phyloP scores from a whole-genome alignment of 805 yeast genomes.

The Pichia heedii region DNA sequence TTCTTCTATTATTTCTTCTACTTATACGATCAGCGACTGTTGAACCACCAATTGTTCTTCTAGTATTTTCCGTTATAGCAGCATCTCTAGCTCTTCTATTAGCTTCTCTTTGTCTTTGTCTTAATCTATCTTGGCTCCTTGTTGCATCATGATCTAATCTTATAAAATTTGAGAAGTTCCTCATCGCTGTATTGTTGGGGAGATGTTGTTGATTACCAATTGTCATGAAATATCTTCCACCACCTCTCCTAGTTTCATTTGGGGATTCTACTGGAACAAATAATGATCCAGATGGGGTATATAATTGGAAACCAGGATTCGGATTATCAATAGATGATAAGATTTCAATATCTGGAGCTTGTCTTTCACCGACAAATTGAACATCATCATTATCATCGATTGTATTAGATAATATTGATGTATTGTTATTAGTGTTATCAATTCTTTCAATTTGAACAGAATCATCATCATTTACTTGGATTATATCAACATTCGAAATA shows the following conservation, averaged over 20 bases:
- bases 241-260: slow-evolving; percentile 1
- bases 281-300: slow-evolving; percentile 6
- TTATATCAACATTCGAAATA: neutral
- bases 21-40: neutral
- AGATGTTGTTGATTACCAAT: neutral
- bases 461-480: neutral
- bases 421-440: neutral
- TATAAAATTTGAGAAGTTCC: neutral
- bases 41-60: neutral
- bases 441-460: neutral
- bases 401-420: neutral
- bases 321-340: neutral
- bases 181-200: neutral
- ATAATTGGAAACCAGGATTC: slow-evolving; percentile 1
- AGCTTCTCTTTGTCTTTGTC: slow-evolving; percentile 1
- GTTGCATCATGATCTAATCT: neutral
- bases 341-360: slow-evolving; percentile 10
- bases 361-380: slow-evolving; percentile 18
- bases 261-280: slow-evolving; percentile 2
- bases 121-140: neutral
- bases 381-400: slow-evolving; percentile 16
- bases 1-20: neutral
- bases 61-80: neutral
- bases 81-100: slow-evolving; percentile 4
- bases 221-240: neutral